Evolutionary conservation across 495 filamentous ascomycete species (phyloP), one percentile per base, ranked within the genome.

Genomic region (Aspergillus panamensis): DNA sequence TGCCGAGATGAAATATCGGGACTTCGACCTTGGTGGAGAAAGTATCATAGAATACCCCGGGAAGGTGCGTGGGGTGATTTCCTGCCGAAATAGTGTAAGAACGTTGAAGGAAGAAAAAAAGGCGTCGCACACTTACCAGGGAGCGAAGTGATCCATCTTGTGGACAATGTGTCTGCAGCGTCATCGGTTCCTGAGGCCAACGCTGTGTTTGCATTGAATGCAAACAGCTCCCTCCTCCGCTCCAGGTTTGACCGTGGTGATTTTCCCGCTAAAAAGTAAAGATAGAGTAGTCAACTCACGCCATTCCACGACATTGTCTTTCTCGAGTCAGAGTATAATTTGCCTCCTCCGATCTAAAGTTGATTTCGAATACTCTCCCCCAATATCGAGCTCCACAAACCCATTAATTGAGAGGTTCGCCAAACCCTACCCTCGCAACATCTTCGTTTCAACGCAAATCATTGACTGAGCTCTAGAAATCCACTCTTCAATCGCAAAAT

Each of bases 171-270:
- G 16, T 17, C 17, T 53, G 17, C 60, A 62, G 51, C 60, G 60
- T 62, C 60, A 62, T 62, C 60, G 44, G 43, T 62, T 52, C 53
- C 59, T 52, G 53, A 58, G 53, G 59, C 60, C 58, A 51, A 45
- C 40, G 47, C n/a, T 19, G 43, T 69, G 73, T 76, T 76, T 76
- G 73, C 73, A 72, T 66, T 32, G 10, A n/a, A 42, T 55, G 58
- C 73, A 76, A 73, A 72, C 72, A 73, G 57, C 51, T 32, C 48
- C 44, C 58, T 50, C 44, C 66, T 35, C 42, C 51, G 14, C 13
- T 37, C 37, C 20, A 51, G 37, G 25, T 33, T 29, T 43, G 37
- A 30, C 50, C 42, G 31, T 16, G 33, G 5, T 25, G 48, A 47
- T 52, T 52, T 58, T 52, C 39, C 39, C 39, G 56, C 42, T 25